Base-by-base conservation (phyloP, 306 rosid genomes). In the Mimosa pudica region DNA sequence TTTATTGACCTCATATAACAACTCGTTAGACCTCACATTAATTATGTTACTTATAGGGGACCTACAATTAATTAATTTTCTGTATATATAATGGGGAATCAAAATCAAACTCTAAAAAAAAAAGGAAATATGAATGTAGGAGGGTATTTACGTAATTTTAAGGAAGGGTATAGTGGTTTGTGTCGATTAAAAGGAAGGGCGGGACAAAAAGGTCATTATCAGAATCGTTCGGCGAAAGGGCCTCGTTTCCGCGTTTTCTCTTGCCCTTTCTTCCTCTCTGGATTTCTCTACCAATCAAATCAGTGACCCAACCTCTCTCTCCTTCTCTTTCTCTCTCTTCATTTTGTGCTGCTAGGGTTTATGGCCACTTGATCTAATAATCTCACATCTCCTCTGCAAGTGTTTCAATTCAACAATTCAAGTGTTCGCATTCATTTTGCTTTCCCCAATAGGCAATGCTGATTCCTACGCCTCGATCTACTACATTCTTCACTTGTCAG, bases 401-500 rank as follows among this genome's bases (percentile, higher is more conserved):
- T 77, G 79, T 70, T 70, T 82, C 76, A 35, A 46, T 70, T 82
- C 76, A 35, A 46, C 52, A 75, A 54, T 42, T 84, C 75, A 48
- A 86, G 68, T 77, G 38, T 51, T 80, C 51, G 30, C 72, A 75
- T 81, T 73, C 80, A 66, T 24, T 24, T 24, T 68, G 71, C 66
- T 77, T 36, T 63, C 24, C 42, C 72, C 75, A 36, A 75, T 83
- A 24, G 65, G 79, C 92, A 87, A 81, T 86, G 87, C 72, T 80
- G 74, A 75, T 10, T 86, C 89, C 63, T 73, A 64, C 77, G 35
- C 54, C 82, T 83, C 80, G 94, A 94, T 94, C 98, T 84, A 71
- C 83, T 71, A 57, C 83, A 86, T 74, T 85, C 61, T 85, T 75
- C 87, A 66, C 71, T 82, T 77, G 85, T 84, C 86, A 80, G 83